Evolutionary conservation across 768 basidiomycete species (phyloP).

Genomic region (Cyclocybe aegerita): DNA sequence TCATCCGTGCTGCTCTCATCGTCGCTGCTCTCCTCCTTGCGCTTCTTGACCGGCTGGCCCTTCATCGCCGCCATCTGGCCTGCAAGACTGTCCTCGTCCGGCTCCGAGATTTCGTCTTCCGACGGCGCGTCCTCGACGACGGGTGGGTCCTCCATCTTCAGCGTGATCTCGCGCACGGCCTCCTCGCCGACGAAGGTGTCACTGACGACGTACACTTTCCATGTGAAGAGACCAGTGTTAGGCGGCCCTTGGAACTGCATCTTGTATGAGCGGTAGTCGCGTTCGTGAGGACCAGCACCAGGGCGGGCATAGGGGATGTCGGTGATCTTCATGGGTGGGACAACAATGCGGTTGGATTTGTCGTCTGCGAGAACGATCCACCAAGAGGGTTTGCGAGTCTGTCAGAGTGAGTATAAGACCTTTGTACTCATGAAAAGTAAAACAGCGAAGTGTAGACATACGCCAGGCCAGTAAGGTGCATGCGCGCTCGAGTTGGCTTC

Average conservation of each 20-base stretch:
- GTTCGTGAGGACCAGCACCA: slow-evolving; percentile 28
- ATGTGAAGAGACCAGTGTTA: slow-evolving; percentile 78
- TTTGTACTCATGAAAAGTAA: not conserved
- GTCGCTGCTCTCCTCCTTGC: slow-evolving; percentile 49
- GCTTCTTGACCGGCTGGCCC: slow-evolving; percentile 81
- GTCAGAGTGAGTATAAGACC: slow-evolving; percentile 6
- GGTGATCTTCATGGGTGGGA: slow-evolving; percentile 79
- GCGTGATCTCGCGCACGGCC: slow-evolving; percentile 62
- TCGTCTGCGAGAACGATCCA: slow-evolving; percentile 90
- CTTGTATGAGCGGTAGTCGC: slow-evolving; percentile 81
- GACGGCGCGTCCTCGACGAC: slow-evolving; percentile 54
- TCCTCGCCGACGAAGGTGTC: slow-evolving; percentile 91
- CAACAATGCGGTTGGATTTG: slow-evolving; percentile 80
- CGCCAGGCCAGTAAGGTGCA: slow-evolving; percentile 90
- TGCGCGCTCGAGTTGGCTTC: slow-evolving; percentile 60
- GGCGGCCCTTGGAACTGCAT: slow-evolving; percentile 95
- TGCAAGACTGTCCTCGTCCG: slow-evolving; percentile 93
- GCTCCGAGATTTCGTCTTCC: slow-evolving; percentile 97
- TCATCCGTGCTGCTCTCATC: slow-evolving; percentile 47
- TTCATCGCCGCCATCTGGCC: slow-evolving; percentile 99
- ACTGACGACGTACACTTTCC: slow-evolving; percentile 83
- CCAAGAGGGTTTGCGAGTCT: slow-evolving; percentile 91
- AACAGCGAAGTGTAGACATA: slow-evolving; percentile 33
- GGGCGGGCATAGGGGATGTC: slow-evolving; percentile 71
- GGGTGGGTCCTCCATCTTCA: slow-evolving; percentile 79